Base-by-base conservation (phyloP, 2,329 filamentous ascomycete species). In the Daldinia sp. region DNA sequence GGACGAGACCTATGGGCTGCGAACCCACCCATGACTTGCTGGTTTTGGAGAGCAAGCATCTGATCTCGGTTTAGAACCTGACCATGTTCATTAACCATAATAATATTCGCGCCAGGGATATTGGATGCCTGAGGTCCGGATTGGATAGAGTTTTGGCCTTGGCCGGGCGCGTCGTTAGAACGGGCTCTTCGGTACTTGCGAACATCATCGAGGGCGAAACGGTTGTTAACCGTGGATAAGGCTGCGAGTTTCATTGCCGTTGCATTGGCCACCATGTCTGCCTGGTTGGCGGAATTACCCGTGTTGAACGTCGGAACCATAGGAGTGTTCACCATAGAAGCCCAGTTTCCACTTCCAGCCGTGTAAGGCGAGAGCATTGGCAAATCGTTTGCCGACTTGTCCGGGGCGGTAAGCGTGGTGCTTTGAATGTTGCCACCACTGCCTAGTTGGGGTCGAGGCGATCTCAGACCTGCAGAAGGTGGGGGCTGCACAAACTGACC, bases 191-290 rank as follows among this genome's bases (percentile, higher is more conserved):
- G 93, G 81, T 96, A 98, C 82, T 98, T 98, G 77, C 94, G 93
- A 69, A 97, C 95, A 79, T 99, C 96, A 76, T 99, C 96, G 66
- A 99, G 86, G 59, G 96, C 94, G 76, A 99, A 97, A 46, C 96
- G 92, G 80, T 98, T 99, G 84, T 98, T 99, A 56, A 99, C 96
- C 2, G 96, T 99, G 4, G 95, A 98, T 51, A 99, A 85, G 18
- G 96, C 96, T 51, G 96, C 96, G 58, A 99, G 88, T 81, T 99
- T 99, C 96, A 99, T 99, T 23, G 96, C 96, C 15, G 96, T 98
- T 28, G 96, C 96, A 78, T 98, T 99, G 66, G 96, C 96, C 65
- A 99, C 92, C 95, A 98, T 98, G 77, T 99, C 96, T 15, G 94
- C 94, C 79, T 98, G 94, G 63, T 87, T 90, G 53, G 84, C 85